phyloP scores from a whole-genome alignment of 495 filamentous ascomycete genomes.

The Penicillium maclennaniae region DNA sequence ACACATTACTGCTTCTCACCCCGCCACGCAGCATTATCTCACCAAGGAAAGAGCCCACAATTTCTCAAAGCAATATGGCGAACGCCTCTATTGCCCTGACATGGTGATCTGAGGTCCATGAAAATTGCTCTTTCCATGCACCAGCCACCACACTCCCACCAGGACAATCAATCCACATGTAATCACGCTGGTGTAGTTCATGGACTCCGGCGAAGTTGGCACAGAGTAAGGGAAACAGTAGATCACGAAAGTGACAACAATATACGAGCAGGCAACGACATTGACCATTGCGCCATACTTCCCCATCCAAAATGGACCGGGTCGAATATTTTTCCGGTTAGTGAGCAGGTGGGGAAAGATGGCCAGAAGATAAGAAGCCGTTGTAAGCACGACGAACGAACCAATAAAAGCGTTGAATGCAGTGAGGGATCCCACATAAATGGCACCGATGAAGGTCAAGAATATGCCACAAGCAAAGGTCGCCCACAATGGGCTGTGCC shows the following conservation, averaged over 20 bases:
- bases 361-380: conserved; percentile 6
- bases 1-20: too few species aligned
- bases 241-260: conserved; percentile 5
- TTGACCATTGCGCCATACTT: conserved; percentile 2
- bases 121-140: too few species aligned
- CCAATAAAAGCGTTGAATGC: conserved; percentile 10
- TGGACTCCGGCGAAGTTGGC: not conserved
- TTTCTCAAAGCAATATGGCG: too few species aligned
- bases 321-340: conserved; percentile 2
- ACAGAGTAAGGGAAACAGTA: conserved; percentile 5
- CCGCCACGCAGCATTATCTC: too few species aligned
- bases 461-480: not conserved
- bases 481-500: conserved; percentile 4
- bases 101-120: too few species aligned
- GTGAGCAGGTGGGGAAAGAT: conserved; percentile 6
- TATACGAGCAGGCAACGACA: conserved; percentile 2
- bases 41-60: too few species aligned
- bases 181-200: conserved; percentile 4
- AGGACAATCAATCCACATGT: too few species aligned
- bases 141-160: too few species aligned
- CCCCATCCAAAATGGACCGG: conserved; percentile 7
- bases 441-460: conserved; percentile 3
- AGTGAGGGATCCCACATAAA: conserved; percentile 5
- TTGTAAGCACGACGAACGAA: conserved; percentile 8
- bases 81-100: too few species aligned